phyloP scores from a whole-genome alignment of 768 basidiomycete species.

The Butyriboletus loyo region DNA sequence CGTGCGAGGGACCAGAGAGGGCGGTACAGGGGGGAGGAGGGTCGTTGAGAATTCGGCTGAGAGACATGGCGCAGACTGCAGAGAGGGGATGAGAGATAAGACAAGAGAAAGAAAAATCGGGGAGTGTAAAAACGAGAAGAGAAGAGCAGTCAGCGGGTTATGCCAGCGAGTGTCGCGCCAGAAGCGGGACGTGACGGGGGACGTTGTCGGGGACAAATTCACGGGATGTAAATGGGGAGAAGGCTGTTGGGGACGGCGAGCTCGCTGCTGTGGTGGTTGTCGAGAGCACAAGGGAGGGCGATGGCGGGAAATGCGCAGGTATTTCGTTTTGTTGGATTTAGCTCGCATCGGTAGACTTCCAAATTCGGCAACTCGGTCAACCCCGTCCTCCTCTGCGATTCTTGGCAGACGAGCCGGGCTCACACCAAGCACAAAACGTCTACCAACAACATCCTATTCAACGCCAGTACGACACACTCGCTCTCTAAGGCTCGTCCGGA shows the following conservation, averaged over 20 bases:
- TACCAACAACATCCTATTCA: background rate
- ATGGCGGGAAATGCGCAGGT: conserved; percentile 33
- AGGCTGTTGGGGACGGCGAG: conserved; percentile 7
- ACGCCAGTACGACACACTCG: background rate
- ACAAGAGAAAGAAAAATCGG: conserved; percentile 1
- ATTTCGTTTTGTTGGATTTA: conserved; percentile 37
- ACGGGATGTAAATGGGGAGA: background rate
- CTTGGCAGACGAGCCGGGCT: conserved; percentile 24
- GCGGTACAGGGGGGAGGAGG: conserved; percentile 47
- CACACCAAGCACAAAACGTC: background rate
- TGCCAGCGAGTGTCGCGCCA: background rate
- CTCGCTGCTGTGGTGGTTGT: conserved; percentile 20
- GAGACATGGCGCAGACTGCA: conserved; percentile 53
- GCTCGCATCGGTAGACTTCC: conserved; percentile 33
- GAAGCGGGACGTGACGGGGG: background rate
- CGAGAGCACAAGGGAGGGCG: conserved; percentile 19
- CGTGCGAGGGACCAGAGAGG: conserved; percentile 18
- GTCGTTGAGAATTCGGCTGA: conserved; percentile 78
- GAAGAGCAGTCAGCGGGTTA: background rate
- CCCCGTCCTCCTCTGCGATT: conserved; percentile 14
- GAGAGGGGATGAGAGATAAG: conserved; percentile 1
- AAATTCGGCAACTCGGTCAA: conserved; percentile 28
- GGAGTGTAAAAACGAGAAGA: background rate
- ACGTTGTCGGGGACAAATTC: background rate
- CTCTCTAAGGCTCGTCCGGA: conserved; percentile 50